phyloP scores from a whole-genome alignment of 208 protist species.

The Acanthamoeba healyi region DNA sequence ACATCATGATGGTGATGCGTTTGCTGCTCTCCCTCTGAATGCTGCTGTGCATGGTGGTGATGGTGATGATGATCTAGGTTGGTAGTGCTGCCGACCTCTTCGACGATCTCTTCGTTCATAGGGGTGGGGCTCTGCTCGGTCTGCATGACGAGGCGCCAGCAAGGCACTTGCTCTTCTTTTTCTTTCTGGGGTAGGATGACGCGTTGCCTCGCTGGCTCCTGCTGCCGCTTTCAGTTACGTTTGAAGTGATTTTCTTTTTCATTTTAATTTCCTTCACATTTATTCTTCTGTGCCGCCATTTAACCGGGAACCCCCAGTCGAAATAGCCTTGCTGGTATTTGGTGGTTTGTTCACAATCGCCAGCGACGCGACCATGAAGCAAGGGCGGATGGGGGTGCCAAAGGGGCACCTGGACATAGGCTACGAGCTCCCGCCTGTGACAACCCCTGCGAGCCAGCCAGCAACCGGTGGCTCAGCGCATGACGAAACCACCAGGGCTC shows the following conservation, averaged over 20 bases:
- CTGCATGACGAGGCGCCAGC: slow-evolving; percentile 67
- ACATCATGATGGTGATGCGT: neutral
- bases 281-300: neutral
- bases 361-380: too few species aligned
- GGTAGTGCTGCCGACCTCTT: too few species aligned
- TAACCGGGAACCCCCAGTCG: neutral
- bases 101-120: neutral
- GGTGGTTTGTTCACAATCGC: too few species aligned
- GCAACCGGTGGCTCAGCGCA: too few species aligned
- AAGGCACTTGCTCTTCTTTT: too few species aligned
- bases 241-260: neutral
- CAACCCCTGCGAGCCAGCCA: neutral
- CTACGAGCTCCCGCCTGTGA: neutral
- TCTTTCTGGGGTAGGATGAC: slow-evolving; percentile 13
- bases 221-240: too few species aligned
- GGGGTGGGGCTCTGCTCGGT: neutral
- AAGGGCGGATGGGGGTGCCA: neutral
- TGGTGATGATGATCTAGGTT: neutral
- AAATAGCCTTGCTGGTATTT: too few species aligned
- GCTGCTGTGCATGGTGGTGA: neutral
- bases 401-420: slow-evolving; percentile 17
- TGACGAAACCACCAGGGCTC: neutral
- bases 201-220: neutral
- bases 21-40: neutral
- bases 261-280: neutral